phyloP scores from a whole-genome alignment of 2,329 filamentous ascomycete genomes.

The Berkeleyomyces rouxiae region DNA sequence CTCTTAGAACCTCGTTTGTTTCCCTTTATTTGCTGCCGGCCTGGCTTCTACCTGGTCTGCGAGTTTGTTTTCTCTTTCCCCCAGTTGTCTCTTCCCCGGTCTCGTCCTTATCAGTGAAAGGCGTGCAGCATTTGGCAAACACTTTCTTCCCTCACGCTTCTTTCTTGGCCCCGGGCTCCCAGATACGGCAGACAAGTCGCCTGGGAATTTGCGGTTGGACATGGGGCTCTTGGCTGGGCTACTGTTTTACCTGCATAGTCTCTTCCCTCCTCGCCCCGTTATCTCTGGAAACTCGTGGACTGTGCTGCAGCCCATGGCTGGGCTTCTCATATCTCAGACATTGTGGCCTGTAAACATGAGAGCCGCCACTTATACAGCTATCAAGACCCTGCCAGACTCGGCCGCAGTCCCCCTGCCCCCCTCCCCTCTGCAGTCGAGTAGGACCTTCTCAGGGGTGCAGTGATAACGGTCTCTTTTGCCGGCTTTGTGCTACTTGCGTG shows the following conservation, averaged over 20 bases:
- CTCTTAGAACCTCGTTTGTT: not conserved
- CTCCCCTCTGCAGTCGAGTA: not conserved
- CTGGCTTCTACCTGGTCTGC: not conserved
- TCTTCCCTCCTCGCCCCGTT: not conserved
- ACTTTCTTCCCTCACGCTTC: not conserved
- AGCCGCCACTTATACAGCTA: not conserved
- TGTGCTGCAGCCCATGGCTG: not conserved
- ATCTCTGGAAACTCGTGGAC: not conserved
- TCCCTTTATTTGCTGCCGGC: not conserved
- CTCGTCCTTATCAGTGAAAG: constrained; percentile 7
- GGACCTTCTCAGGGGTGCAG: not conserved
- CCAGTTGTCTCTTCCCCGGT: not conserved
- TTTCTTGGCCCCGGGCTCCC: not conserved
- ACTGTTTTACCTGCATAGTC: not conserved
- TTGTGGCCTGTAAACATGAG: not conserved
- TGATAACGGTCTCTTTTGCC: not conserved
- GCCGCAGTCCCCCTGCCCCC: not conserved
- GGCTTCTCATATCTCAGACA: not conserved
- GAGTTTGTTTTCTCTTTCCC: not conserved
- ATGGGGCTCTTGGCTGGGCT: not conserved
- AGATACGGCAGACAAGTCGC: not conserved
- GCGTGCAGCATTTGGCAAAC: not conserved
- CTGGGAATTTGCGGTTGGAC: too few relatives aligned
- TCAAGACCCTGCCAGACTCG: not conserved
- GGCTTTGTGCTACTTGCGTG: not conserved